Conservation (phyloP, 805 yeast genomes). For the Candida rishiriensis region DNA sequence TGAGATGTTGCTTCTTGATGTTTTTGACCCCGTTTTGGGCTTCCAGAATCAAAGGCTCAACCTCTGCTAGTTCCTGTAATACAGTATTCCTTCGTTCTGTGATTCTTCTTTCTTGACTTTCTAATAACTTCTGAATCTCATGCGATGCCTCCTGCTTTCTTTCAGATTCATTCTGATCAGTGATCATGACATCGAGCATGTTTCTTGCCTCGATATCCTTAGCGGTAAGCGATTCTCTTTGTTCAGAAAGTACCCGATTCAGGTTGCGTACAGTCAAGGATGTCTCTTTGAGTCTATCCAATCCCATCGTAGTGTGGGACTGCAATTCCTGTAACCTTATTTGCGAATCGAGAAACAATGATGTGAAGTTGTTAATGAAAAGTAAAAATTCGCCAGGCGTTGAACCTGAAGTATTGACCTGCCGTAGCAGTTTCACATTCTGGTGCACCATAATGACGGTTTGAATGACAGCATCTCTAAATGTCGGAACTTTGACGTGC, state of each 20-base stretch:
- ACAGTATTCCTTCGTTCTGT: slow-evolving; percentile 50
- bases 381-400: slow-evolving; percentile 57
- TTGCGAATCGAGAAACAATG: slow-evolving; percentile 39
- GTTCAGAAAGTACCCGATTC: slow-evolving; percentile 47
- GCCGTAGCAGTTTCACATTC: slow-evolving; percentile 3
- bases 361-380: slow-evolving; percentile 42
- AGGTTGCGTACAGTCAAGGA: slow-evolving; percentile 65
- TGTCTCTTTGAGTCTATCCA: slow-evolving; percentile 72
- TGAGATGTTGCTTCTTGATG: slow-evolving; percentile 86
- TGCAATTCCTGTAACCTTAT: slow-evolving; percentile 57
- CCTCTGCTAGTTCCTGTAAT: slow-evolving; percentile 58
- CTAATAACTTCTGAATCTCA: slow-evolving; percentile 66
- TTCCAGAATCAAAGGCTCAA: slow-evolving; percentile 79
- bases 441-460: slow-evolving; percentile 45
- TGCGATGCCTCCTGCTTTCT: slow-evolving; percentile 82
- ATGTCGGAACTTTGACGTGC: slow-evolving; percentile 7
- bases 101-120: slow-evolving; percentile 60
- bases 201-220: slow-evolving; percentile 68
- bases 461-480: slow-evolving; percentile 40
- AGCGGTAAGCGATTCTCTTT: slow-evolving; percentile 41
- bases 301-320: slow-evolving; percentile 66
- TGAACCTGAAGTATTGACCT: neutral
- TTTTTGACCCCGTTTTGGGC: slow-evolving; percentile 90
- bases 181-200: slow-evolving; percentile 70
- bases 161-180: slow-evolving; percentile 89